Evolutionary conservation across 768 basidiomycete species (phyloP).

Genomic region (Podaxis sp.): DNA sequence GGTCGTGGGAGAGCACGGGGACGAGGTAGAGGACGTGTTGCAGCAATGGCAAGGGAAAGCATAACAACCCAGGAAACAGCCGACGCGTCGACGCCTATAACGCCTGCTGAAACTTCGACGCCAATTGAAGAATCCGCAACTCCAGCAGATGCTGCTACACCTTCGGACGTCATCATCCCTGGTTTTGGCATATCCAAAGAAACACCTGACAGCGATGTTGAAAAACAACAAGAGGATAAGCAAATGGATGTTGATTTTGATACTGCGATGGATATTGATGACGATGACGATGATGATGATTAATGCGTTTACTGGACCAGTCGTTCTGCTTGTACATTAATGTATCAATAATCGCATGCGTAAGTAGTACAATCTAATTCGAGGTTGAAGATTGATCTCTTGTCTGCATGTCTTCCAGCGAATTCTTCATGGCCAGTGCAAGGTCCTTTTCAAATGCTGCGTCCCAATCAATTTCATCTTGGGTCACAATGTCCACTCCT

Average conservation of each 20-base stretch:
- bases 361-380: not conserved
- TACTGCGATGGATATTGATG: constrained; percentile 22
- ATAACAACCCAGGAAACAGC: constrained; percentile 13
- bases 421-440: constrained; percentile 12
- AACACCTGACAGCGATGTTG: not conserved
- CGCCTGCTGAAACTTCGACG: constrained; percentile 29
- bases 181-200: not conserved
- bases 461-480: constrained; percentile 9
- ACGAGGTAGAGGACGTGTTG: constrained; percentile 24
- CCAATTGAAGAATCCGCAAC: constrained; percentile 23
- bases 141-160: constrained; percentile 11
- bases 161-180: not conserved
- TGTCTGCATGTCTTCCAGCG: constrained; percentile 8
- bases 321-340: not conserved
- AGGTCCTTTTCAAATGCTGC: not conserved
- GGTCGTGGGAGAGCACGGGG: constrained; percentile 32
- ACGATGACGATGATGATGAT: constrained; percentile 11
- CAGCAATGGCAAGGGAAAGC: constrained; percentile 15
- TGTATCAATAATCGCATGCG: not conserved
- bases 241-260: constrained; percentile 7
- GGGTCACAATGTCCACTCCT: not conserved
- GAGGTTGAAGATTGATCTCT: not conserved
- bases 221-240: not conserved
- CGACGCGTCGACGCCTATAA: constrained; percentile 13
- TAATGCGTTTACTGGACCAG: not conserved